phyloP scores from a whole-genome alignment of 1,139 yeast species.

The Fermentozyma sake region DNA sequence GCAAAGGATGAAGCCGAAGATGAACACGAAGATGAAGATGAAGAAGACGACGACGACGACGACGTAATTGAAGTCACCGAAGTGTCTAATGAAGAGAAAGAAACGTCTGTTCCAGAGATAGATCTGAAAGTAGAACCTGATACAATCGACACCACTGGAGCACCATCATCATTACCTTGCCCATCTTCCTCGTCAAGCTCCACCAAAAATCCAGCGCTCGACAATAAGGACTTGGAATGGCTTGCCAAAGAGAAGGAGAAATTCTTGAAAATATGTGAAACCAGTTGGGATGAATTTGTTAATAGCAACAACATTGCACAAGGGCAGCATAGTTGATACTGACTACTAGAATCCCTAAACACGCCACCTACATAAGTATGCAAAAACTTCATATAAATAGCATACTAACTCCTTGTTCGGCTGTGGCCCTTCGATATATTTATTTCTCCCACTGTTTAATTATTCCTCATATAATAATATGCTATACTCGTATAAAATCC shows the following conservation, averaged over 20 bases:
- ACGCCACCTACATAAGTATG: too few species aligned
- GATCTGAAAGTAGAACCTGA: too few species aligned
- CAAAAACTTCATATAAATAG: too few species aligned
- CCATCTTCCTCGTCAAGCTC: background rate
- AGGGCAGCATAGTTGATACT: too few species aligned
- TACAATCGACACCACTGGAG: background rate
- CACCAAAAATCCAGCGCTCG: constrained; percentile 2
- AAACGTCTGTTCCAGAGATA: background rate
- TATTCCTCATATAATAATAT: too few species aligned
- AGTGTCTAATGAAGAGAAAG: constrained; percentile 3
- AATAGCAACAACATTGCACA: constrained; percentile 8
- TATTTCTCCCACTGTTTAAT: too few species aligned
- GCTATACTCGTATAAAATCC: too few species aligned
- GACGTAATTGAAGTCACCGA: constrained; percentile 5
- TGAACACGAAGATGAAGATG: constrained; percentile 3
- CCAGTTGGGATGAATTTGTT: constrained; percentile 50
- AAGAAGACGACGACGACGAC: constrained; percentile 1
- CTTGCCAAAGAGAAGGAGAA: constrained; percentile 36
- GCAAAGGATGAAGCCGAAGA: constrained; percentile 6
- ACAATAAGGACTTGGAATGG: too few species aligned
- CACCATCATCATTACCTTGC: constrained; percentile 1
- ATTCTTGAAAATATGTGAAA: constrained; percentile 49
- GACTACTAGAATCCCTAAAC: too few species aligned
- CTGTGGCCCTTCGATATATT: too few species aligned
- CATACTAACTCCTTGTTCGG: too few species aligned